Percentiles rank a stretch among this genome's conserved stretches.
Evolutionary conservation across 257 asterid genomes (phyloP).

Genomic region (Solanum piurae): DNA sequence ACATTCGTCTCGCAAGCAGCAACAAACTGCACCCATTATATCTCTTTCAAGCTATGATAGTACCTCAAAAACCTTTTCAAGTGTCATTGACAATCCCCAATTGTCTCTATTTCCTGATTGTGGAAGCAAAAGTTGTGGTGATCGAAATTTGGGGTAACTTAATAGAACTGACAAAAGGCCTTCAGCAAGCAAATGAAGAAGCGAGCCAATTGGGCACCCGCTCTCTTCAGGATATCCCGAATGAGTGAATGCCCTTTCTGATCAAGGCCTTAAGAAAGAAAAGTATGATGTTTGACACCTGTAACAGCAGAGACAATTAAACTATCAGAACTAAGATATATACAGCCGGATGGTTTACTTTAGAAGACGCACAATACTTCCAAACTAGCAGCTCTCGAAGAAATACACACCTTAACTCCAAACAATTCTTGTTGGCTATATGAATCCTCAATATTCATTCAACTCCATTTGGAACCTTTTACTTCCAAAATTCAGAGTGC

Average conservation of each 20-base stretch:
- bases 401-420: not conserved
- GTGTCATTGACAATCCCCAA: not conserved
- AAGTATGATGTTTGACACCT: not conserved
- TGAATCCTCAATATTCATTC: not conserved
- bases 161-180: not conserved
- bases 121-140: not conserved
- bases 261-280: not conserved
- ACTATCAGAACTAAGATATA: not conserved
- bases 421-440: not conserved
- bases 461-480: not conserved
- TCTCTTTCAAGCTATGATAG: not conserved
- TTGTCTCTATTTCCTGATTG: not conserved
- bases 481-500: not conserved
- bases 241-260: conserved; percentile 3
- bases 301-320: not conserved
- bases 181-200: not conserved
- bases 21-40: conserved; percentile 79
- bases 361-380: not conserved
- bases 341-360: not conserved
- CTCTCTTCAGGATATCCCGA: conserved; percentile 2
- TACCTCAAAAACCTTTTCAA: not conserved
- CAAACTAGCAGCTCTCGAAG: not conserved
- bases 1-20: conserved; percentile 67
- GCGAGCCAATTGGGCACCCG: not conserved
- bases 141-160: not conserved